Base-by-base conservation (phyloP, 257 asterid species). In the Penstemon barbatus region DNA sequence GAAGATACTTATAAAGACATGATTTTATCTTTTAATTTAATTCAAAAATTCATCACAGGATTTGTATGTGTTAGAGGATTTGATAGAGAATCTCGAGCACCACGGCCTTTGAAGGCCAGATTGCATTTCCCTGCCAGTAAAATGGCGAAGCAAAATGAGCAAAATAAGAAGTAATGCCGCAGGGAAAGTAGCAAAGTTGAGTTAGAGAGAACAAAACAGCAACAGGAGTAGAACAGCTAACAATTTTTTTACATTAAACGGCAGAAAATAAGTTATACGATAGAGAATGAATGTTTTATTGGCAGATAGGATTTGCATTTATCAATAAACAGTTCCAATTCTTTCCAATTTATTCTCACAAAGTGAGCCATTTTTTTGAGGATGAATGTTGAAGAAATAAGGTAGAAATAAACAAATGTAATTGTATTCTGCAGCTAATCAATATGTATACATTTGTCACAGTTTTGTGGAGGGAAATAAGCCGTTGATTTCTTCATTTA, bases 1-100 rank as follows among this genome's bases (percentile, higher is more conserved):
- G 38, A 4, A 12, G 25, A 25, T 9, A 43, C 42, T 0, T 9
- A 59, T 7, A 8, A 3, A 65, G 43, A 40, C 12, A 19, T 2
- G 11, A 42, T 33, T 49, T 46, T 49, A 36, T 0, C 10, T 7
- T n/a, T 53, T 19, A 6, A 8, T 6, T 19, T 39, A n/a, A 65
- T 38, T 51, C 39, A 65, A 38, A 65, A 36, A 18, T 15, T 11
- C 33, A 37, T 39, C 13, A 9, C 80, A 74, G 83, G 80, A 1
- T 75, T 79, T 54, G 83, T 79, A 38, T 79, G 83, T 52, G 83
- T 79, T 19, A 66, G 83, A 61, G 83, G 83, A 55, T 79, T 79
- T 45, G 83, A 79, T 65, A 61, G 48, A 45, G 64, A 75, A 63
- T 25, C 68, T 44, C 57, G 83, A 48, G 80, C 80, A 49, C 83